Evolutionary conservation across 2,329 filamentous ascomycete species (phyloP).

Genomic region (Penicillium sp.): DNA sequence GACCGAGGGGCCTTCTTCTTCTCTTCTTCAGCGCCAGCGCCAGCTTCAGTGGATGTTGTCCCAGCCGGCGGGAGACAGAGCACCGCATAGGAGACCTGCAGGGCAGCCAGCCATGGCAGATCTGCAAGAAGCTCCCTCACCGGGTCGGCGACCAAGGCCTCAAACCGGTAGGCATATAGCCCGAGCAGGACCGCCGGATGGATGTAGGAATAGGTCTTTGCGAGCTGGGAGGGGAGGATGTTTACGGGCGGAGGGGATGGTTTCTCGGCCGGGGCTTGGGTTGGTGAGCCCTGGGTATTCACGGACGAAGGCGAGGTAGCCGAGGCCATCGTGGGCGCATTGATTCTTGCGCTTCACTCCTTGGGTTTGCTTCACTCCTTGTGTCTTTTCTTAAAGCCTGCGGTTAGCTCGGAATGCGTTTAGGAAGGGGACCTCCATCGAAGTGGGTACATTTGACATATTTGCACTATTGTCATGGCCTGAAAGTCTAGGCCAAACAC

Average conservation of each 20-base stretch:
- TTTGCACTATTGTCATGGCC: conserved; percentile 12
- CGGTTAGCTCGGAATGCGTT: conserved; percentile 21
- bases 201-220: conserved; percentile 63
- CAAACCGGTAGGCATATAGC: conserved; percentile 66
- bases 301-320: conserved; percentile 13
- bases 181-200: conserved; percentile 71
- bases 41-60: conserved; percentile 24
- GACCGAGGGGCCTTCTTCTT: conserved; percentile 26
- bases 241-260: conserved; percentile 48
- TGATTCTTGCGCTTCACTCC: conserved; percentile 10
- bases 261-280: conserved; percentile 29
- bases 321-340: conserved; percentile 25
- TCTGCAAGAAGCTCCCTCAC: conserved; percentile 64
- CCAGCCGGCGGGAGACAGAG: conserved; percentile 62
- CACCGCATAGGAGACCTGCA: conserved; percentile 66
- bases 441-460: conserved; percentile 17
- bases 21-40: conserved; percentile 18
- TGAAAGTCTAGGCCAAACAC: neutral
- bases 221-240: conserved; percentile 52
- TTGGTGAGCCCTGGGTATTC: conserved; percentile 8
- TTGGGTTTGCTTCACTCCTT: neutral
- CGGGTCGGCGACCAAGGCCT: conserved; percentile 70
- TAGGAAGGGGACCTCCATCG: conserved; percentile 4
- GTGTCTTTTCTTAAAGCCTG: conserved; percentile 11
- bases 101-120: conserved; percentile 63